Percentiles rank a stretch among this genome's conserved stretches.
Conservation (phyloP, 371 early-diverging fungal genomes). For the Choanephora cucurbitarum region DNA sequence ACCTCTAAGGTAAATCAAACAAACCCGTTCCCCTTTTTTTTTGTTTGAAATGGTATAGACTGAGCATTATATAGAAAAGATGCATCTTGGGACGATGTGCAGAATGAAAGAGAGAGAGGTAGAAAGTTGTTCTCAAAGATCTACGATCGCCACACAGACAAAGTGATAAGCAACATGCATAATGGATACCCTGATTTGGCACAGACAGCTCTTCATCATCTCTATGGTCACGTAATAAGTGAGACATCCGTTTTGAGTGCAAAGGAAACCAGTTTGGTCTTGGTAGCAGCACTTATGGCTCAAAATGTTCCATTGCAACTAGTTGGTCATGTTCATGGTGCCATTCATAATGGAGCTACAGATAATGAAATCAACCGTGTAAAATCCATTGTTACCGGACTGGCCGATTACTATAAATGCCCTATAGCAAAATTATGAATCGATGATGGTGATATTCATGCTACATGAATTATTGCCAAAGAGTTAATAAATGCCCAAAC, state of each 20-base stretch:
- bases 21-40: not conserved
- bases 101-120: constrained; percentile 64
- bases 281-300: constrained; percentile 30
- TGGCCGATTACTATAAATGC: constrained; percentile 18
- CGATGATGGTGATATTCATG: not conserved
- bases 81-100: constrained; percentile 78
- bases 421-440: constrained; percentile 14
- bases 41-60: not conserved
- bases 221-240: constrained; percentile 37
- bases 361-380: constrained; percentile 22
- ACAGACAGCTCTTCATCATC: constrained; percentile 38
- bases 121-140: constrained; percentile 31
- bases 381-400: constrained; percentile 12
- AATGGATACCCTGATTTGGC: constrained; percentile 38
- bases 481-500: no score
- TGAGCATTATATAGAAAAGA: constrained; percentile 20
- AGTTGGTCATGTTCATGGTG: constrained; percentile 39
- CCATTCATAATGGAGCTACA: constrained; percentile 36
- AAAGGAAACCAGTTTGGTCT: constrained; percentile 37
- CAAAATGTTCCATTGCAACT: constrained; percentile 37
- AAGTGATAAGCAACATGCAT: constrained; percentile 31
- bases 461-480: no score
- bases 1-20: constrained; percentile 18
- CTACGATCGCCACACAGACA: constrained; percentile 34
- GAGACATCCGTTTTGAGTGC: constrained; percentile 29